These are phyloP conservation scores for Gilbertella persicaria DNA, from an alignment of 371 early-diverging fungal species.

Conservation along the genomic window DNA sequence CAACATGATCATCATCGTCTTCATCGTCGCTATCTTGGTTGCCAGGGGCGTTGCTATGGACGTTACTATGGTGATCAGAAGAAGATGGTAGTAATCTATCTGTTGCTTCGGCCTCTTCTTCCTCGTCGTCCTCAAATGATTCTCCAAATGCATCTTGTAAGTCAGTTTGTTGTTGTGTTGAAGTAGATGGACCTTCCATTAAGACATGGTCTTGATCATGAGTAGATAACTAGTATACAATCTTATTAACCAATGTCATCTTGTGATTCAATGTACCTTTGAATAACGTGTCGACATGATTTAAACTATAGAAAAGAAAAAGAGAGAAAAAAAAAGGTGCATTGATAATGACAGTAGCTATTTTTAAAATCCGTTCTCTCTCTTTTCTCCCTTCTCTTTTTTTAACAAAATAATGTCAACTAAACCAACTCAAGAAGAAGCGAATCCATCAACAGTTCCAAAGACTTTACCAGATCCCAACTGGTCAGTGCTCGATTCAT, in stretches of 20 bases:
- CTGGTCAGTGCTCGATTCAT: constrained; percentile 37
- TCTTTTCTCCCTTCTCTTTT: background rate
- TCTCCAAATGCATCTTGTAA: constrained; percentile 30
- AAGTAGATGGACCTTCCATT: background rate
- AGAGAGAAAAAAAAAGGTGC: background rate
- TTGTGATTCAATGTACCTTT: background rate
- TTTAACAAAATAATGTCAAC: no score
- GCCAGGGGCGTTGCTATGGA: no score
- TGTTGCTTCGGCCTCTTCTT: background rate
- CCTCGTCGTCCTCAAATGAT: constrained; percentile 15
- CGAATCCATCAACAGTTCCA: background rate
- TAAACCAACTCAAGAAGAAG: no score
- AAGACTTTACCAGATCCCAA: constrained; percentile 24
- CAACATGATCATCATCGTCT: background rate
- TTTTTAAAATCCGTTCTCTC: background rate
- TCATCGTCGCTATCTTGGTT: background rate
- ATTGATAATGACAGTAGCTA: no score
- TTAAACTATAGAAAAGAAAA: background rate
- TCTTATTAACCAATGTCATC: no score
- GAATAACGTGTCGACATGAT: background rate
- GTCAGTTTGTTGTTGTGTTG: constrained; percentile 19
- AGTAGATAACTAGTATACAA: background rate
- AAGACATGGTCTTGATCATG: background rate
- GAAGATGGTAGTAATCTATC: constrained; percentile 2
- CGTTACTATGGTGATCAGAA: background rate